Base-by-base conservation (phyloP, 805 yeast species). In the Naumovozyma castellii region DNA sequence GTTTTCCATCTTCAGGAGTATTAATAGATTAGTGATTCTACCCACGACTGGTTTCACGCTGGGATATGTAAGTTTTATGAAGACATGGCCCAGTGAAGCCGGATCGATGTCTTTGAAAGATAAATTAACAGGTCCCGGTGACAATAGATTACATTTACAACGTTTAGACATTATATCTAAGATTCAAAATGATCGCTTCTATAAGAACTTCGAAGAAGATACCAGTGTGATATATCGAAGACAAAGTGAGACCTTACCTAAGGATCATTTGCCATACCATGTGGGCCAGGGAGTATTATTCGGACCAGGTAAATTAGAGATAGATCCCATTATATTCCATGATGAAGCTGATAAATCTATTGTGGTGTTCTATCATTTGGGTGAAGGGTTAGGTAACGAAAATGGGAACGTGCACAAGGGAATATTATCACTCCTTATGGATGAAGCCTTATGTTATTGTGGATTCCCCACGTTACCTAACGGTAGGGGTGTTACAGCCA, bases 401-500 rank as follows among this genome's bases (percentile, higher is more conserved):
- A 82, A 79, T 36, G 84, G 84, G 0, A 75, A 76, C 38, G 73
- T 90, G 15, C 95, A 86, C 56, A 81, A 83, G 50, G 96, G 97
- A 3, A 68, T 88, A 3, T 61, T 84, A 4, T 72, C 94, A 2
- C 78, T 94, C 2, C 58, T 90, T 12, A 47, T 90, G 39, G 97
- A 90, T 61, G 97, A 88, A 56, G 80, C 82, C 0, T 64, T 90
- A 20, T 85, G 95, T 52, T 69, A 77, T 34, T 83, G 94, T 53
- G 97, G 96, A 13, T 90, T 87, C 56, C 77, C 85, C 3, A 64
- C 72, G 19, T 66, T 90, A 10, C 97, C 97, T 1, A 76, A 78
- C 42, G 73, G 77, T 41, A 69, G 81, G 37, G 98, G 97, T 12
- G 95, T 92, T 18, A 90, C 98, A 0, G 98, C 95, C 0, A 72